Base-by-base conservation (phyloP, 345 rosid species). In the Brassica incana region DNA sequence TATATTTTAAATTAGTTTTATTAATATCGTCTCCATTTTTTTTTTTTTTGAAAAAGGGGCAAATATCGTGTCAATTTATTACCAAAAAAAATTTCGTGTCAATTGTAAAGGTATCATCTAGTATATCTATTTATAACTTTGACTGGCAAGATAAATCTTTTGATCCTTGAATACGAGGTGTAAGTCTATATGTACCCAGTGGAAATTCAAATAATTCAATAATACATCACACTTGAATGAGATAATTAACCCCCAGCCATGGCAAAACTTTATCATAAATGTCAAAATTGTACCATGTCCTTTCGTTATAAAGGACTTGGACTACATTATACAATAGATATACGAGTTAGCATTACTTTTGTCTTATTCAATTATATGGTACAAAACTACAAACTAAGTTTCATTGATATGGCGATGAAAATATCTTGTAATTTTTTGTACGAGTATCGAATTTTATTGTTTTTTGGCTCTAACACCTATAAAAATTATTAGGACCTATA, bases 231-330 rank as follows among this genome's bases (percentile, higher is more conserved):
- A 9, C 62, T 48, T 15, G 8, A 32, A 15, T 8, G 65, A 65
- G 30, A 80, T 70, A 70, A 62, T 67, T 65, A 61, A 67, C 43
- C 12, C 6, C 61, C 75, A 69, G 30, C 35, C 14, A 69, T 75
- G 12, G 62, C 65, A 45, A 63, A 75, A 69, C 54, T 52, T 75
- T 69, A 74, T 80, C 76, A 69, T 75, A 80, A 65, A 66, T 80
- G 76, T 65, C 68, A 75, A 80, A 80, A 75, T 79, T 63, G 83
- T 80, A 80, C 79, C n/a, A 71, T 80, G 80, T 80, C 80, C 80
- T 75, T 58, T 75, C 76, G 54, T 54, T 70, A 33, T 65, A 64
- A 59, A 75, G 72, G 6, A 50, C 72, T 69, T 80, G 75, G 72
- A 72, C 30, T 69, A 38, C 40, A 74, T 25, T 23, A 73, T 67